Conservation (phyloP, 805 yeast species). For the Wickerhamia fluorescens region DNA sequence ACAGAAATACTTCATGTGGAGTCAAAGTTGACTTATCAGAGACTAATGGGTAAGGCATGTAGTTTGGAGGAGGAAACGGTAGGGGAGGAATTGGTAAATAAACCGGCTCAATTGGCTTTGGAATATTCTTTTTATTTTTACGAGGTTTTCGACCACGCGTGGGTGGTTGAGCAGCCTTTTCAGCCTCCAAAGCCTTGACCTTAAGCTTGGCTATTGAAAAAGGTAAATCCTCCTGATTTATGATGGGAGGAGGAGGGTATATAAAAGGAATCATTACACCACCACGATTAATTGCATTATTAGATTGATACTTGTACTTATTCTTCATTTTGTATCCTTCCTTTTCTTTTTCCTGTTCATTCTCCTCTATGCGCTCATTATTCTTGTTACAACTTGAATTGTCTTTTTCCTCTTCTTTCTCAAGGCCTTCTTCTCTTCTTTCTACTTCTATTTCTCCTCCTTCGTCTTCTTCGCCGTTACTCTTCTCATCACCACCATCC, state of each 20-base stretch:
- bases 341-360: slow-evolving; percentile 1
- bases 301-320: neutral
- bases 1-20: slow-evolving; percentile 30
- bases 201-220: slow-evolving; percentile 10
- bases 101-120: slow-evolving; percentile 2
- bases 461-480: neutral
- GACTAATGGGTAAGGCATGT: slow-evolving; percentile 38
- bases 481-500: slow-evolving; percentile 3
- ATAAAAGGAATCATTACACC: slow-evolving; percentile 40
- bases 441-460: slow-evolving; percentile 1
- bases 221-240: slow-evolving; percentile 14
- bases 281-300: slow-evolving; percentile 3
- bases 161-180: slow-evolving; percentile 2
- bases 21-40: slow-evolving; percentile 27
- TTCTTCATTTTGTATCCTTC: neutral
- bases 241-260: slow-evolving; percentile 35
- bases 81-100: slow-evolving; percentile 28
- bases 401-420: neutral
- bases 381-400: neutral
- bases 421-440: neutral
- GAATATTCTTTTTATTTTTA: neutral
- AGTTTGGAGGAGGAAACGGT: slow-evolving; percentile 39
- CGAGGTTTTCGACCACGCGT: slow-evolving; percentile 5
- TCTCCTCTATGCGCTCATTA: neutral
- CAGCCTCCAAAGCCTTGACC: neutral